phyloP scores from a whole-genome alignment of 768 basidiomycete genomes.

The Rhodotorula babjevae region DNA sequence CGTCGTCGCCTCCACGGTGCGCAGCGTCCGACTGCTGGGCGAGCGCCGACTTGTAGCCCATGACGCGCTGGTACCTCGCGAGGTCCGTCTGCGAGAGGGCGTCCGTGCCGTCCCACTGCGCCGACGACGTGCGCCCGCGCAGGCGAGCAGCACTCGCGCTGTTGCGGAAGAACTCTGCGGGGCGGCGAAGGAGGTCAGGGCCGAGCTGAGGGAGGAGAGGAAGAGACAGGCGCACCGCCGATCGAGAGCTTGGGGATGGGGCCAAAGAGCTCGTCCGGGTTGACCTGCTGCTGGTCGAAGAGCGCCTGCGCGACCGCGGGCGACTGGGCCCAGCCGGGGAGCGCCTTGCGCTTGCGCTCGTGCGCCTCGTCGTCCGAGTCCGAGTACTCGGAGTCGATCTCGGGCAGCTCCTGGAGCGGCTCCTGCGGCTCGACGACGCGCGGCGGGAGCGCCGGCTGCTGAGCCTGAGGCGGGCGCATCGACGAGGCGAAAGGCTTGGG shows the following conservation, averaged over 20 bases:
- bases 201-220: background rate
- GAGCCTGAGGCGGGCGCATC: background rate
- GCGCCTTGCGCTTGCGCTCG: conserved; percentile 60
- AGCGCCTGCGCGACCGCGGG: conserved; percentile 76
- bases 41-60: conserved; percentile 63
- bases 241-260: conserved; percentile 76
- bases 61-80: conserved; percentile 75
- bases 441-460: background rate
- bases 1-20: background rate
- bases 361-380: conserved; percentile 89
- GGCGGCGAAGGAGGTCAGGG: background rate
- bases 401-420: conserved; percentile 71
- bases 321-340: conserved; percentile 86
- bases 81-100: conserved; percentile 77
- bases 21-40: background rate
- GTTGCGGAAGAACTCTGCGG: conserved; percentile 65
- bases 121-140: conserved; percentile 83
- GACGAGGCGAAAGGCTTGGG: conserved; percentile 19
- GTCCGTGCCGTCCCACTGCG: conserved; percentile 95
- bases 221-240: conserved; percentile 52
- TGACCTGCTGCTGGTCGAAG: conserved; percentile 74
- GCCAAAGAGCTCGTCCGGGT: conserved; percentile 75
- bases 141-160: conserved; percentile 70
- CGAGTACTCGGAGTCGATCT: conserved; percentile 94
- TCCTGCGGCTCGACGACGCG: conserved; percentile 21